A percentile compares a stretch with the other conserved stretches of the same genome.
Evolutionary conservation across 768 basidiomycete genomes (phyloP).

Genomic region (Hygrocybe coccinea): DNA sequence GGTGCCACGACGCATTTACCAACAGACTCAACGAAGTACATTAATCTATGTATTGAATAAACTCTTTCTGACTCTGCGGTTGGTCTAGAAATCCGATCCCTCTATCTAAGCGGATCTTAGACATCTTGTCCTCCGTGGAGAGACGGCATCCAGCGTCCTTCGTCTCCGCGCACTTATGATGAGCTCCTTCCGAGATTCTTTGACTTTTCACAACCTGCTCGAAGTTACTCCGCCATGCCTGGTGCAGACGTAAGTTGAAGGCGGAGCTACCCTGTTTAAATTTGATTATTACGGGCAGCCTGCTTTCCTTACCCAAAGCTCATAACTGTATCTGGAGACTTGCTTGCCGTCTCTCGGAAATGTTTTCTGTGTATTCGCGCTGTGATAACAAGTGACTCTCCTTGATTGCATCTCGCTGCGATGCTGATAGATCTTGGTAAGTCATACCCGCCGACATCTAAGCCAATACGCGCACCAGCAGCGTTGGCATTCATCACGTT

Average conservation of each 20-base stretch:
- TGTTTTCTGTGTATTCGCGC: slow-evolving; percentile 97
- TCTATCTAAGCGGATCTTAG: slow-evolving; percentile 88
- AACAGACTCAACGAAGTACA: slow-evolving; percentile 83
- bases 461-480: slow-evolving; percentile 92
- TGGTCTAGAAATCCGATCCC: slow-evolving; percentile 72
- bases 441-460: slow-evolving; percentile 86
- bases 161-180: slow-evolving; percentile 82
- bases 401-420: no score
- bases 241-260: slow-evolving; percentile 97
- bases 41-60: background rate
- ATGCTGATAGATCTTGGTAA: no score
- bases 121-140: slow-evolving; percentile 91
- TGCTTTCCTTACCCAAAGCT: slow-evolving; percentile 94
- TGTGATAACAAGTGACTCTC: no score
- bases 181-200: slow-evolving; percentile 72
- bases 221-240: slow-evolving; percentile 97
- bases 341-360: slow-evolving; percentile 94
- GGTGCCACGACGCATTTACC: slow-evolving; percentile 88
- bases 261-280: slow-evolving; percentile 92
- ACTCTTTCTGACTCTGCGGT: slow-evolving; percentile 1
- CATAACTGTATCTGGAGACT: slow-evolving; percentile 95
- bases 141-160: slow-evolving; percentile 87
- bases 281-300: slow-evolving; percentile 93
- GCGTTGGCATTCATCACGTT: slow-evolving; percentile 95
- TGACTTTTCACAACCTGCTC: slow-evolving; percentile 56